A percentile compares a stretch with the other conserved stretches of the same genome.
Evolutionary conservation across 345 rosid genomes (phyloP).

Genomic region (Camelina laxa): DNA sequence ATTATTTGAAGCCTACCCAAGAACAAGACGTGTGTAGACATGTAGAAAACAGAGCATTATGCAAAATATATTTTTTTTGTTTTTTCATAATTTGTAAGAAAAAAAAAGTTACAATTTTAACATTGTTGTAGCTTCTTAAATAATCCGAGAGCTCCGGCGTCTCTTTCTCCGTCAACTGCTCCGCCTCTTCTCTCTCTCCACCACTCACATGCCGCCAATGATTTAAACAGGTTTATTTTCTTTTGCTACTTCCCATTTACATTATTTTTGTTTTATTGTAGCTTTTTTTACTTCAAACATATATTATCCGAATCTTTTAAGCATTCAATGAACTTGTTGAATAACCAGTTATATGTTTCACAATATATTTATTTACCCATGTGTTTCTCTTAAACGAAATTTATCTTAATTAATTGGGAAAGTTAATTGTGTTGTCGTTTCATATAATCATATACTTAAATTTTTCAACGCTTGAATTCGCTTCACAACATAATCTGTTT

Average conservation of each 20-base stretch:
- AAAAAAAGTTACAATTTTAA: neutral
- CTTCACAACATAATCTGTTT: too few species aligned
- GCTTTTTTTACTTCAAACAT: conserved; percentile 19
- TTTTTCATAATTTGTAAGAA: neutral
- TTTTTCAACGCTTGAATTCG: too few species aligned
- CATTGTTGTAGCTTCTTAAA: neutral
- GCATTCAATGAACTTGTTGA: conserved; percentile 9
- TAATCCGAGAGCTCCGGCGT: conserved; percentile 27
- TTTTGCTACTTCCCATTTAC: neutral
- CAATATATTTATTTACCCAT: neutral
- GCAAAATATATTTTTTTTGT: neutral
- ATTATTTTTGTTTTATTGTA: neutral
- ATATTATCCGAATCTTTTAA: conserved; percentile 19
- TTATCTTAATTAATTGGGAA: neutral
- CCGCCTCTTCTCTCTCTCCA: conserved; percentile 26
- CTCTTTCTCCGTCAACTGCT: conserved; percentile 28
- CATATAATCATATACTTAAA: too few species aligned
- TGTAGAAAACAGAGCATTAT: neutral
- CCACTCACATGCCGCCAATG: conserved; percentile 12
- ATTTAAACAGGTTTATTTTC: neutral
- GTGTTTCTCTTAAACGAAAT: neutral
- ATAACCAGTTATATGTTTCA: neutral
- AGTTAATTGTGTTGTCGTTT: too few species aligned
- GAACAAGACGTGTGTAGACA: neutral
- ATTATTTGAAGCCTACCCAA: neutral